Percentiles rank a stretch among this genome's conserved stretches.
These are phyloP conservation scores for Aspergillus coremiiformis DNA, from an alignment of 495 filamentous ascomycete species.

Conservation along the genomic window DNA sequence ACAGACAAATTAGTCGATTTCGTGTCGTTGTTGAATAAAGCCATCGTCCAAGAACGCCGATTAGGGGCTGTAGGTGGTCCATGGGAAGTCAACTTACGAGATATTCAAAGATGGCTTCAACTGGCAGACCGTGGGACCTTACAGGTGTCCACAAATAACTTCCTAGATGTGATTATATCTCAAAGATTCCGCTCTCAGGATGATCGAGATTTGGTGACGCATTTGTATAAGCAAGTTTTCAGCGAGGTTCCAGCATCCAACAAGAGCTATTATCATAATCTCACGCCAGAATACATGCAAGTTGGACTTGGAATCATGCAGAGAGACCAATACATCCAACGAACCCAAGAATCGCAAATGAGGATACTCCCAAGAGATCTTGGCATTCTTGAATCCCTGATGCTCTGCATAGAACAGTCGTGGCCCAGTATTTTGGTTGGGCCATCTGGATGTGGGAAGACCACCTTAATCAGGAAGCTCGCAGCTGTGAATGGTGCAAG, in stretches of 20 bases:
- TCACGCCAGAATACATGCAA: conserved; percentile 63
- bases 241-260: conserved; percentile 23
- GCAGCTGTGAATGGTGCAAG: conserved; percentile 66
- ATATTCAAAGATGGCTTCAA: conserved; percentile 83
- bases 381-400: conserved; percentile 69
- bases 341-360: conserved; percentile 46
- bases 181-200: conserved; percentile 72
- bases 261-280: conserved; percentile 53
- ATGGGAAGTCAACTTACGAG: conserved; percentile 96
- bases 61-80: conserved; percentile 80
- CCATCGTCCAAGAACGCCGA: conserved; percentile 54
- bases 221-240: conserved; percentile 55
- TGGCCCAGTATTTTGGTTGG: conserved; percentile 89
- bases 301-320: conserved; percentile 68
- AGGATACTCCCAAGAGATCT: conserved; percentile 52
- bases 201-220: conserved; percentile 57
- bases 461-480: conserved; percentile 66
- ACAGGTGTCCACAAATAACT: conserved; percentile 55
- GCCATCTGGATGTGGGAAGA: conserved; percentile 80
- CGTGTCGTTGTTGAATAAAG: conserved; percentile 66
- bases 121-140: conserved; percentile 47
- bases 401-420: conserved; percentile 76
- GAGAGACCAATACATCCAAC: conserved; percentile 52
- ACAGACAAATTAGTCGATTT: conserved; percentile 65
- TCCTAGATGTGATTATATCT: conserved; percentile 73